Base-by-base conservation (phyloP, 257 asterid genomes). In the Rauvolfia tetraphylla region DNA sequence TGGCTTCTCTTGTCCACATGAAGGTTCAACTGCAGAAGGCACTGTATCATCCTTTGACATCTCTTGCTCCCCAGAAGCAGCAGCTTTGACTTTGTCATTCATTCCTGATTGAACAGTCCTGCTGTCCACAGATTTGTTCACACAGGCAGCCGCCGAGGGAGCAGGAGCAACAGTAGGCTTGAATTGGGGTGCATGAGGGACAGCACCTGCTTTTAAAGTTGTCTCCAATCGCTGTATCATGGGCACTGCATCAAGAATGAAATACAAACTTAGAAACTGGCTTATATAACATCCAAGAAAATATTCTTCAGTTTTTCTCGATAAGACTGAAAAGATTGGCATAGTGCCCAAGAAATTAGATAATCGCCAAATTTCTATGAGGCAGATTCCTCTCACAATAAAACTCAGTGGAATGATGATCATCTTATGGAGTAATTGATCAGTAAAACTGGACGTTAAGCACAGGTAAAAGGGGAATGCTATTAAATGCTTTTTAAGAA, bases 221-320 rank as follows among this genome's bases (percentile, higher is more conserved):
- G 89, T 65, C 87, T 93, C 98, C 75, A 93, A 54, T 75, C 90
- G 93, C 78, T 90, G 96, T 74, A 93, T 90, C 98, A 91, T 89
- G 23, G 98, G 98, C 96, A 91, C 96, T 93, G 91, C 89, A 83
- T 29, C 48, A 33, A 12, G 73, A 63, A 1, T 36, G 38, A 61
- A 71, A 8, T 11, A 17, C 41, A 18, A 4, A 59, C 61, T 62
- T 63, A 69, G 9, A 48, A 48, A 36, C n/a, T 36, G 36, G 34
- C 42, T 18, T 18, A 34, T 0, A 62, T 65, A 20, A 65, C 71
- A 65, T 34, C 48, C 71, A 15, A 65, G 4, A 34, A 65, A 65
- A 7, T 33, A 65, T 0, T 63, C n/a, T 12, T 63, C 69, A 59
- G 22, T 33, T 39, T 15, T 29, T 23, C n/a, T 12, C 53, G 15